Evolutionary conservation across 1,139 yeast genomes (phyloP), one percentile per base, ranked within the genome.

Genomic region (Nakaseomyces sp.): DNA sequence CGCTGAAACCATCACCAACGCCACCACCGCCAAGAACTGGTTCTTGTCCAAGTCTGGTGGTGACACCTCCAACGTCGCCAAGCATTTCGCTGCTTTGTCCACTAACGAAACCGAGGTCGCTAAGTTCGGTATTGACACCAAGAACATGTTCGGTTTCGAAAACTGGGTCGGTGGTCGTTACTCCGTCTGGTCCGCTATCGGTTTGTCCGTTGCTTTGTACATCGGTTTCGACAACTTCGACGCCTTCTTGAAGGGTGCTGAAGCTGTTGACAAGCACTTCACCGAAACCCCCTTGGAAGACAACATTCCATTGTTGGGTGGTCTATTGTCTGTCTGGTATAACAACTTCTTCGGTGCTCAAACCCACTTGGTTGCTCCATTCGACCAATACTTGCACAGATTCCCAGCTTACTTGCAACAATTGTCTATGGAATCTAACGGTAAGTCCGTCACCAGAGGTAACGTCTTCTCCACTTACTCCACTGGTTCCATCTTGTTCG

Each of bases 131-230:
- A 91, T 91, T 57, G 97, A 91, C 73, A 80, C 96, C 66, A 83
- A 81, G 68, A 91, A 91, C 75, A 91, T 91, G 98, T 91, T 91
- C 70, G 97, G 95, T 49, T 91, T 91, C 63, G 96, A 88, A 69
- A 82, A 73, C 72, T 91, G 98, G 98, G 98, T 91, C 51, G 98
- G 98, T 63, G 98, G 98, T 63, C 83, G 98, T 70, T 91, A 91
- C 79, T 89, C 97, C 20, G 98, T 91, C 48, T 91, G 98, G 98
- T 86, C 96, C 37, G 93, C 98, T 54, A 91, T 91, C 68, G 98
- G 98, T 51, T 79, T 91, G 59, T 86, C 96, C 29, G 91, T 91
- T 51, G 95, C 95, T 58, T 72, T 91, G 60, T 91, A 84, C 77
- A 82, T 91, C 68, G 98, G 98, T 51, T 91, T 67, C 66, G 97